These are phyloP conservation scores for Penicillium salamii DNA, from an alignment of 495 filamentous ascomycete genomes.

Conservation along the genomic window DNA sequence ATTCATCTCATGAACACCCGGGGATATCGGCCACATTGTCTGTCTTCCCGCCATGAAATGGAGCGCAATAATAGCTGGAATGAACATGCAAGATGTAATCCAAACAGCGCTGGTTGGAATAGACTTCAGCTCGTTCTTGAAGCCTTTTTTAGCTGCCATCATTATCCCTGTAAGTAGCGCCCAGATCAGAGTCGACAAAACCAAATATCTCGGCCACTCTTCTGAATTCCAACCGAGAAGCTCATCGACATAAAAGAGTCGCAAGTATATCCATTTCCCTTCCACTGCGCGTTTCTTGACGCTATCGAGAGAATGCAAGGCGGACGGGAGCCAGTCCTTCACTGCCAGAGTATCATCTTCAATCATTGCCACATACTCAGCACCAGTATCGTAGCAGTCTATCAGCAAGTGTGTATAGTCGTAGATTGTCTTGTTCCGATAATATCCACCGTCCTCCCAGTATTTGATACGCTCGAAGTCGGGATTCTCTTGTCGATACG, in stretches of 20 bases:
- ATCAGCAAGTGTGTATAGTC: constrained; percentile 23
- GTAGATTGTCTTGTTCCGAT: no score
- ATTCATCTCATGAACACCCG: constrained; percentile 47
- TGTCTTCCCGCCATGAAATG: constrained; percentile 34
- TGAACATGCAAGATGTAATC: constrained; percentile 17
- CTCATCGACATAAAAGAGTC: constrained; percentile 56
- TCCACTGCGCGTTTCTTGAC: not conserved
- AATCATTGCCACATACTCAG: constrained; percentile 44
- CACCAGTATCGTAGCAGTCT: constrained; percentile 33
- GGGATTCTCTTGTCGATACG: constrained; percentile 35
- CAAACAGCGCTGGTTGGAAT: constrained; percentile 12
- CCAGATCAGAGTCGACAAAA: constrained; percentile 20
- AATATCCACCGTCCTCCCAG: constrained; percentile 6
- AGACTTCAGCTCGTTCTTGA: not conserved
- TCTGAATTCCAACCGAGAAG: constrained; percentile 54
- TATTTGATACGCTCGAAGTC: constrained; percentile 20
- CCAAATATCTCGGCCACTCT: constrained; percentile 41
- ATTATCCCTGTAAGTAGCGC: constrained; percentile 6
- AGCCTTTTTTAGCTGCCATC: constrained; percentile 2
- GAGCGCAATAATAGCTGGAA: constrained; percentile 28
- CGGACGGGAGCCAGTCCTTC: constrained; percentile 45
- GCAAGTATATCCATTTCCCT: constrained; percentile 43
- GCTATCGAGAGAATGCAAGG: no score
- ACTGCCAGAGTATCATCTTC: constrained; percentile 52
- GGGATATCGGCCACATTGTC: constrained; percentile 31